These are phyloP conservation scores for Ophiostoma perfectum DNA, from an alignment of 2,329 filamentous ascomycete genomes.

Conservation along the genomic window DNA sequence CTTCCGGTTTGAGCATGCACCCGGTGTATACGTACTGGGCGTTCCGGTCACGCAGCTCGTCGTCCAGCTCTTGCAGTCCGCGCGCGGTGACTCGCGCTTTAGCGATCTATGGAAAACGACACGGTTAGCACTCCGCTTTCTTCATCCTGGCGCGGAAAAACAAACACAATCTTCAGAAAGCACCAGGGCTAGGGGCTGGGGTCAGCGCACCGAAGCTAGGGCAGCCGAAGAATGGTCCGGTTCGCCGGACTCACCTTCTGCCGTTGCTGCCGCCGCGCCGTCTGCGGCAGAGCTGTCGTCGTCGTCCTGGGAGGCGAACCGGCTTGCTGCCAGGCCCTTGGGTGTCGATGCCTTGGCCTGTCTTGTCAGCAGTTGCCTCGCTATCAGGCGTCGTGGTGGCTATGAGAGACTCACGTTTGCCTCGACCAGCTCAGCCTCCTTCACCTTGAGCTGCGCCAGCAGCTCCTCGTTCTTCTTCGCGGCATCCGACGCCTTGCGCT, in stretches of 20 bases:
- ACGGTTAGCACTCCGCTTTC: background rate
- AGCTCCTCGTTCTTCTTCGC: constrained; percentile 50
- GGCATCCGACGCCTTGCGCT: constrained; percentile 49
- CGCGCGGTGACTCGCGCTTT: constrained; percentile 31
- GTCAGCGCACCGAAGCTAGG: constrained; percentile 58
- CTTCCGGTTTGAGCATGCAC: background rate
- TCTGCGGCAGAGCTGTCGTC: constrained; percentile 30
- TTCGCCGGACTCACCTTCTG: constrained; percentile 56
- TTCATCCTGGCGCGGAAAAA: background rate
- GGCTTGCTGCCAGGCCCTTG: constrained; percentile 51
- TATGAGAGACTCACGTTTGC: constrained; percentile 45
- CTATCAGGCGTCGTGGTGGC: too few species aligned
- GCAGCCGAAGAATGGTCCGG: constrained; percentile 58
- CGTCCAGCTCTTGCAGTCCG: constrained; percentile 31
- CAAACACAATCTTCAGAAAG: constrained; percentile 15
- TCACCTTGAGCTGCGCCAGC: constrained; percentile 55
- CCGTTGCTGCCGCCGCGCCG: constrained; percentile 38
- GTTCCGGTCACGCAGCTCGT: constrained; percentile 32
- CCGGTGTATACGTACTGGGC: constrained; percentile 21
- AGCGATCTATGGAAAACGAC: constrained; percentile 29
- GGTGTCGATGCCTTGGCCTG: constrained; percentile 41
- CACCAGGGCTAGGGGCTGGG: constrained; percentile 23
- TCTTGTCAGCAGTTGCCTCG: background rate
- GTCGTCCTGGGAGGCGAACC: constrained; percentile 41
- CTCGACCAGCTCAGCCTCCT: constrained; percentile 59